Conservation (phyloP, 1,284 basidiomycete species). For the Thelephora terrestris region DNA sequence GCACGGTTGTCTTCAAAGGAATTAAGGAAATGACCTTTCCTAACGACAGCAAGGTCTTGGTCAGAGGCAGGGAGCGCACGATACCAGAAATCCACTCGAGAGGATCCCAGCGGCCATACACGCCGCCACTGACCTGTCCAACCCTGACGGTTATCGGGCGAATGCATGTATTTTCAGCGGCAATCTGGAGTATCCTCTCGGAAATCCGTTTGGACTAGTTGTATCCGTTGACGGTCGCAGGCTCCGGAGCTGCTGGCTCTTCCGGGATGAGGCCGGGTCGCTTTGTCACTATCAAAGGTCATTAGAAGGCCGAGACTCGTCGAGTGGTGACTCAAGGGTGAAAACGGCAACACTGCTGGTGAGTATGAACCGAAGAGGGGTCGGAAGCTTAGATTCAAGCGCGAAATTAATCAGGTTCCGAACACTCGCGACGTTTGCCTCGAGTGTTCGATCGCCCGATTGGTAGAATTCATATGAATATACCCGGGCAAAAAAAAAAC, state of each 20-base stretch:
- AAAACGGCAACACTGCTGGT: background rate
- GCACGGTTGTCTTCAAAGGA: conserved; percentile 9
- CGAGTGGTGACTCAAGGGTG: background rate
- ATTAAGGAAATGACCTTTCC: conserved; percentile 9
- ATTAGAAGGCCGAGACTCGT: background rate
- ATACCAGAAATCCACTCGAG: conserved; percentile 22
- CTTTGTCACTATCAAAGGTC: background rate
- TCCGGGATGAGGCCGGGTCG: background rate
- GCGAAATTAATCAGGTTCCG: conserved; percentile 33
- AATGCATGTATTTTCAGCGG: conserved; percentile 15
- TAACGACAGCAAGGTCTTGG: background rate
- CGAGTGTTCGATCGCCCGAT: no score
- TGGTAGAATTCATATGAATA: no score
- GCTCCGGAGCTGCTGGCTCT: conserved; percentile 7
- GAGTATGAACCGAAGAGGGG: conserved; percentile 3
- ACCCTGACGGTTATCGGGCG: conserved; percentile 18
- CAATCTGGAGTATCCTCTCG: conserved; percentile 19
- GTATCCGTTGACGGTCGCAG: conserved; percentile 21
- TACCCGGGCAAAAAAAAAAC: no score
- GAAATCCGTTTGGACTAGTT: conserved; percentile 26
- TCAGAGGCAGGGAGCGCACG: conserved; percentile 8
- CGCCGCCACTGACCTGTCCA: conserved; percentile 21
- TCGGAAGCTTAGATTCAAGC: conserved; percentile 17
- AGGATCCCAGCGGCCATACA: conserved; percentile 20
- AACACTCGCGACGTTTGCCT: conserved; percentile 26